Base-by-base conservation (phyloP, 1,284 basidiomycete species). In the Boletus mariae region DNA sequence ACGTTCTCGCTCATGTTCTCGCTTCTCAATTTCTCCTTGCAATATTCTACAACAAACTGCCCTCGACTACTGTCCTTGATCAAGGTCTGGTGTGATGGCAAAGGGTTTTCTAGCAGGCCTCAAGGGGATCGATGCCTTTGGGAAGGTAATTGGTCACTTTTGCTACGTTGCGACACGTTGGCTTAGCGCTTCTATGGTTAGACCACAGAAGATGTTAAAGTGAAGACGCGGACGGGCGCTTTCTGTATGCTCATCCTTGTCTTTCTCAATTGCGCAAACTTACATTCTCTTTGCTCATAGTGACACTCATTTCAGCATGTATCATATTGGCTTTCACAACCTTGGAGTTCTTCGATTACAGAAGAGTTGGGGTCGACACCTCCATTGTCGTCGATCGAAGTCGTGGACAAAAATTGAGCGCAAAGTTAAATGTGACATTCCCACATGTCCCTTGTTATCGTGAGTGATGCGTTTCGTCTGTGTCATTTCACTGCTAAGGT, bases 191-290 rank as follows among this genome's bases (percentile, higher is more conserved):
- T 43, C 37, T 47, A 40, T 35, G 57, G 3, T 59, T 66, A 96
- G 95, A 98, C 94, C 35, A 92, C 92, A 73, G 94, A 98, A 68
- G 94, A 98, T 80, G 94, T 98, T 59, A 97, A 97, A 76, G 91
- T 98, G 75, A 94, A 94, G 78, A 98, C 95, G 40, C 83, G 91
- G 59, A 94, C 92, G 38, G 94, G 94, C 61, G 94, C 92, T 63
- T 77, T 96, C 63, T 79, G 93, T 95, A 65, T 72, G 90, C 78
- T 45, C 12, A 40, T 25, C 20, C 23, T 23, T 10, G 1, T 49
- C 42, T 55, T 20, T 28, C n/a, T 40, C 32, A 9, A 28, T 32
- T 26, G 20, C 41, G 42, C 28, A 11, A 47, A 45, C 43, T 51
- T 26, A 57, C 23, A 31, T 38, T 9, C n/a, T 37, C 34, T 52